Conservation (phyloP, 169 alveolate species). For the Eimeria nieschulzi region DNA sequence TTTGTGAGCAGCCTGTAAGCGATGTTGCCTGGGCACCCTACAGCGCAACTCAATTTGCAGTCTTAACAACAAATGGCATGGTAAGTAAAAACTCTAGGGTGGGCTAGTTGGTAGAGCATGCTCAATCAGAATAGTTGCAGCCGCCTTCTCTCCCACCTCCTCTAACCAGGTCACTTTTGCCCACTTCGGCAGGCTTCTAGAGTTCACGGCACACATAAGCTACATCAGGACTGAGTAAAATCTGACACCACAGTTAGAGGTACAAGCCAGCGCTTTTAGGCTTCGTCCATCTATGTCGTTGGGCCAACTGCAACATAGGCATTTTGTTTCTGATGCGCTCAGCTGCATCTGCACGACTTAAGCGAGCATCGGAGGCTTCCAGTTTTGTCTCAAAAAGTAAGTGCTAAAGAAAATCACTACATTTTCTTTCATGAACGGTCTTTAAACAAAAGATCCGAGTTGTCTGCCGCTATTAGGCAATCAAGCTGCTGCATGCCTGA, state of each 20-base stretch:
- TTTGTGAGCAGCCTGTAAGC: slow-evolving; percentile 85
- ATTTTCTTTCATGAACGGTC: not conserved
- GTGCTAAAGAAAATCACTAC: not conserved
- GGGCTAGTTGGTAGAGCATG: not conserved
- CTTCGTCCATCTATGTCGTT: too few relatives aligned
- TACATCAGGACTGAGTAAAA: too few relatives aligned
- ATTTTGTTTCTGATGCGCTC: not conserved
- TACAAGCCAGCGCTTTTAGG: too few relatives aligned
- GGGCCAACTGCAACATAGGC: too few relatives aligned
- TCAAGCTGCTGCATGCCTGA: not conserved
- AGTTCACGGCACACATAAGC: too few relatives aligned
- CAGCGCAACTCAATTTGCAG: slow-evolving; percentile 93
- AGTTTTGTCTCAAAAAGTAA: slow-evolving; percentile 42
- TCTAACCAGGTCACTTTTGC: too few relatives aligned
- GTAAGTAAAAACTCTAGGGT: slow-evolving; percentile 61
- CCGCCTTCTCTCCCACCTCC: too few relatives aligned
- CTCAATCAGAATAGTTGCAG: not conserved
- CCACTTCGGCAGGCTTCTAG: too few relatives aligned
- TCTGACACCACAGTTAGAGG: too few relatives aligned
- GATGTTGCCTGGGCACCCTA: slow-evolving; percentile 96
- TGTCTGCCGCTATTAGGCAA: not conserved
- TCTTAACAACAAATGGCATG: slow-evolving; percentile 90
- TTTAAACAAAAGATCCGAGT: not conserved
- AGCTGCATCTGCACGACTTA: slow-evolving; percentile 67
- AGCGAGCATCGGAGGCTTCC: slow-evolving; percentile 55